Percentiles rank a stretch among this genome's conserved stretches.
These are phyloP conservation scores for Heimioporus sp. DNA, from an alignment of 768 basidiomycete species.

Conservation along the genomic window DNA sequence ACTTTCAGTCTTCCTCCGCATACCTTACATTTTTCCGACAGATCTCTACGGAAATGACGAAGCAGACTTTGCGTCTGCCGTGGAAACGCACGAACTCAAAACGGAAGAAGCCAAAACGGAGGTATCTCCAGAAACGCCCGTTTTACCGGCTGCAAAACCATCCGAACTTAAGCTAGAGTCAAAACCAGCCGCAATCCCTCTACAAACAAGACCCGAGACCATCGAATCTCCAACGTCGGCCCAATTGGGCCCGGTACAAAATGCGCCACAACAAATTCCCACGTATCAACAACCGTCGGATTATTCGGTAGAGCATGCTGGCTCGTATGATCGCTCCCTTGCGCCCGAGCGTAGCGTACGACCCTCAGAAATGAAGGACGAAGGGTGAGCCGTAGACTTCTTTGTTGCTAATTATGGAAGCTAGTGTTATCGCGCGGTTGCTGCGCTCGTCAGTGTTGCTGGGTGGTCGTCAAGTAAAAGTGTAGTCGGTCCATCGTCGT, in stretches of 20 bases:
- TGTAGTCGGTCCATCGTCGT: slow-evolving; percentile 44
- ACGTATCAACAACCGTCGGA: slow-evolving; percentile 73
- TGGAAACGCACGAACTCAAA: slow-evolving; percentile 35
- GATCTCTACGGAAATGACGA: slow-evolving; percentile 71
- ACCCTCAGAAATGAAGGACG: slow-evolving; percentile 95
- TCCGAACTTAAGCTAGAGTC: slow-evolving; percentile 20
- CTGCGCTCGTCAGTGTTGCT: slow-evolving; percentile 23
- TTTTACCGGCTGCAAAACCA: slow-evolving; percentile 17
- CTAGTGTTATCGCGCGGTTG: slow-evolving; percentile 4
- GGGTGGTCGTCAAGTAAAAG: slow-evolving; percentile 28
- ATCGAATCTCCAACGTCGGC: slow-evolving; percentile 17
- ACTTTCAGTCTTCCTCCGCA: fast-evolving
- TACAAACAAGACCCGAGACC: slow-evolving; percentile 13
- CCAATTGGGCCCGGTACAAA: slow-evolving; percentile 34
- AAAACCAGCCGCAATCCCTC: slow-evolving; percentile 6
- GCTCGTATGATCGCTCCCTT: slow-evolving; percentile 41
- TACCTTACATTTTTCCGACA: slow-evolving; percentile 23
- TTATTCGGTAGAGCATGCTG: slow-evolving; percentile 41
- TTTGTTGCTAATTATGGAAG: slow-evolving; percentile 8
- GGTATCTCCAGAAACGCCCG: slow-evolving; percentile 19
- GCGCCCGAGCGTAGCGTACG: slow-evolving; percentile 60
- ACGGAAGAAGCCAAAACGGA: slow-evolving; percentile 29
- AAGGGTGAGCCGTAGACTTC: slow-evolving; percentile 74
- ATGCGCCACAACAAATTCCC: slow-evolving; percentile 66
- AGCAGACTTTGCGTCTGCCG: slow-evolving; percentile 52